phyloP scores from a whole-genome alignment of 768 basidiomycete species.

The Psilocybe tampanensis region DNA sequence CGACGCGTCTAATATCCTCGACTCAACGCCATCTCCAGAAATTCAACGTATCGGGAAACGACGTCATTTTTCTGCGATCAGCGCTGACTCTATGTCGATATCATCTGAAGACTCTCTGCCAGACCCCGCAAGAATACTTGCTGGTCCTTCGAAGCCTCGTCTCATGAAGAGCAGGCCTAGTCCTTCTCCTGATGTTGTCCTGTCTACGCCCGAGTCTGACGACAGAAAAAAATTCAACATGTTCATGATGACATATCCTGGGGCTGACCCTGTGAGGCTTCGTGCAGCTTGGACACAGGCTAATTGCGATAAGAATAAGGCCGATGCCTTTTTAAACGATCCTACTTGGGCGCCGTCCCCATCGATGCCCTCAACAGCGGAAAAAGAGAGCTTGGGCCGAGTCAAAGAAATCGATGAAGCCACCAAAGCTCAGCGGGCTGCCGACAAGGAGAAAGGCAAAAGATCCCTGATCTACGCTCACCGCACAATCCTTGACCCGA shows the following conservation, averaged over 20 bases:
- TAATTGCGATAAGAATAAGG: slow-evolving; percentile 60
- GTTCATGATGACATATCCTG: slow-evolving; percentile 67
- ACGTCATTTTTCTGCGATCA: slow-evolving; percentile 40
- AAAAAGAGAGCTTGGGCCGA: slow-evolving; percentile 52
- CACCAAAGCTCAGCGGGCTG: slow-evolving; percentile 64
- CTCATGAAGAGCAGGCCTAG: slow-evolving; percentile 52
- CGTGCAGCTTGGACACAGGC: slow-evolving; percentile 71
- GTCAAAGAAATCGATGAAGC: slow-evolving; percentile 77
- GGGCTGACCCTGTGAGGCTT: slow-evolving; percentile 43
- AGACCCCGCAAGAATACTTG: slow-evolving; percentile 43
- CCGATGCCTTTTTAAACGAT: slow-evolving; percentile 60
- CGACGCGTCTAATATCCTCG: slow-evolving; percentile 39
- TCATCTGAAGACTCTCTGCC: slow-evolving; percentile 75
- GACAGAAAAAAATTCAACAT: slow-evolving; percentile 43
- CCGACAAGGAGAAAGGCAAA: slow-evolving; percentile 74
- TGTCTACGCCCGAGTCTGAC: slow-evolving; percentile 31
- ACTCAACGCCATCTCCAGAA: slow-evolving; percentile 61
- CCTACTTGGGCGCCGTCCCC: slow-evolving; percentile 51
- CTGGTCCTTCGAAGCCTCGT: slow-evolving; percentile 52
- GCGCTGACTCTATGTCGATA: slow-evolving; percentile 46
- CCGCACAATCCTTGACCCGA: slow-evolving; percentile 52
- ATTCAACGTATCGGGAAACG: slow-evolving; percentile 55
- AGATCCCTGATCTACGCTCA: slow-evolving; percentile 84
- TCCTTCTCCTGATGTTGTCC: slow-evolving; percentile 29
- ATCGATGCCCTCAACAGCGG: slow-evolving; percentile 24